These are phyloP conservation scores for Citrullus colocynthis DNA, from an alignment of 306 rosid genomes.

Conservation along the genomic window DNA sequence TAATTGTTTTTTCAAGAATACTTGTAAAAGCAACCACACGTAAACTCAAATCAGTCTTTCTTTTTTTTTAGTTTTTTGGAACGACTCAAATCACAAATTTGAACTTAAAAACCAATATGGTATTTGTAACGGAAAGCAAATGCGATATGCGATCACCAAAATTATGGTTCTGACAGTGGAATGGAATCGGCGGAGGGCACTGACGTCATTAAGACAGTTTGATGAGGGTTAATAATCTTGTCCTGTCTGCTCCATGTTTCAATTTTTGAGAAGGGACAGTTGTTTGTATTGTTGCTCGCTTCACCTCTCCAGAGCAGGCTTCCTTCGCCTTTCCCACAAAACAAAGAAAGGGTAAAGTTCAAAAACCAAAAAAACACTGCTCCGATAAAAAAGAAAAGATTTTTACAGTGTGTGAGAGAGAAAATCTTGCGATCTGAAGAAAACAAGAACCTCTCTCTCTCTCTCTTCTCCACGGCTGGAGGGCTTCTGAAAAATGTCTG, in stretches of 20 bases:
- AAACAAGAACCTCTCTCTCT: background rate
- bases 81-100: background rate
- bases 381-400: background rate
- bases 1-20: no score
- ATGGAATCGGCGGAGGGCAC: background rate
- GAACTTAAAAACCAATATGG: background rate
- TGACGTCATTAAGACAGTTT: conserved; percentile 2
- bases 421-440: background rate
- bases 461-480: background rate
- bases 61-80: no score
- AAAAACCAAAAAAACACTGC: background rate
- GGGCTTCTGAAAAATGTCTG: conserved; percentile 20
- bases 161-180: background rate
- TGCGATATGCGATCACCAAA: background rate
- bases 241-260: background rate
- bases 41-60: no score
- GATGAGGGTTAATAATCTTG: background rate
- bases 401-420: conserved; percentile 4
- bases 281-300: background rate
- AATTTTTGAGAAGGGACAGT: background rate
- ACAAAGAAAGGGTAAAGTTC: background rate
- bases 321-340: background rate
- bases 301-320: background rate
- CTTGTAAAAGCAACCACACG: no score
- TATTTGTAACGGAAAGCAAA: no score